Percentiles rank a stretch among this genome's conserved stretches.
Evolutionary conservation across 768 basidiomycete species (phyloP).

Genomic region (Leccinum longicurvipes): DNA sequence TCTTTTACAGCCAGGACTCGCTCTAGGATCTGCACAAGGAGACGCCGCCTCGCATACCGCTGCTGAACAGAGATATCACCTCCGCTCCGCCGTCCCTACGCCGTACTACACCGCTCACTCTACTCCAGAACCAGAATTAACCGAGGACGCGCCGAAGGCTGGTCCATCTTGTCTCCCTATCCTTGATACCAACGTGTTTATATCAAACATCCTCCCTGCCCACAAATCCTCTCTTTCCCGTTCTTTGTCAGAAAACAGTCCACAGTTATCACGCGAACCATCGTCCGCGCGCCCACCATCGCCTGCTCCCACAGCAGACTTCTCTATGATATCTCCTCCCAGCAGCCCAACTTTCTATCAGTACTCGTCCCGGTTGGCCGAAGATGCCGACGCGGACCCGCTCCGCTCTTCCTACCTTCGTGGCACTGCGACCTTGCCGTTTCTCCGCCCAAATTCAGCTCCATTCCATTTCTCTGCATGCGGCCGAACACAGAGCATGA

Average conservation of each 20-base stretch:
- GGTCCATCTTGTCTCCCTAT: constrained; percentile 28
- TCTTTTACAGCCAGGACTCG: constrained; percentile 8
- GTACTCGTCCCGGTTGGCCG: constrained; percentile 27
- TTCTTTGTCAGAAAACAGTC: constrained; percentile 26
- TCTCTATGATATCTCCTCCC: constrained; percentile 44
- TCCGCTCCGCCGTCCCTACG: constrained; percentile 23
- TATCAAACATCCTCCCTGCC: background rate
- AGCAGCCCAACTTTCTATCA: constrained; percentile 34
- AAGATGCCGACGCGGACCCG: constrained; percentile 16
- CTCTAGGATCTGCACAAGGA: constrained; percentile 13
- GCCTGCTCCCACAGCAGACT: constrained; percentile 44
- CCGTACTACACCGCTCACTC: constrained; percentile 34
- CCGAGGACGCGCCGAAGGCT: constrained; percentile 17
- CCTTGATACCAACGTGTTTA: constrained; percentile 18
- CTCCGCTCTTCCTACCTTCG: constrained; percentile 23
- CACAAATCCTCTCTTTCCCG: constrained; percentile 23
- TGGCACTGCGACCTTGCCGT: constrained; percentile 27
- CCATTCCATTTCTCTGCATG: constrained; percentile 18
- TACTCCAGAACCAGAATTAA: constrained; percentile 26
- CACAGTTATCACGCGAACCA: constrained; percentile 16
- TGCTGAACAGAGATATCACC: constrained; percentile 16
- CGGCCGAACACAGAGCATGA: constrained; percentile 27
- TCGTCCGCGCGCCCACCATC: constrained; percentile 38
- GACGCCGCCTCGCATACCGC: constrained; percentile 6
- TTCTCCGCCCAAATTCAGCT: constrained; percentile 29